Conservation (phyloP, 768 basidiomycete species). For the Rhodotorula sphaerocarpa region DNA sequence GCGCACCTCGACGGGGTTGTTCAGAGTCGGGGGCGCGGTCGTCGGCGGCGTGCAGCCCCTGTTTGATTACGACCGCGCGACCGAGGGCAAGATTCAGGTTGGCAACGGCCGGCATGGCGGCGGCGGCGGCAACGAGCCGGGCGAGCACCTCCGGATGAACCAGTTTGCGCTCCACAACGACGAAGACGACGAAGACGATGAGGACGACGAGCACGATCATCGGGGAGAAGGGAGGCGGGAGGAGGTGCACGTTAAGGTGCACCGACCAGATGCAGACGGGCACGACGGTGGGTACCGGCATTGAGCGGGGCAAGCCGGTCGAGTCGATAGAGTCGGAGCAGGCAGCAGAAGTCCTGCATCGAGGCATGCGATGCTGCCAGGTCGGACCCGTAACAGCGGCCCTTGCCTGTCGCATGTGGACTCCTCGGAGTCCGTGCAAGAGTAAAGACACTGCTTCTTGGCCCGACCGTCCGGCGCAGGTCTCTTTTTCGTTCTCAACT, state of each 20-base stretch:
- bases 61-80: conserved; percentile 18
- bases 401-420: too few species aligned
- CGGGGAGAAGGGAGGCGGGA: background rate
- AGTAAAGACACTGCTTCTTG: too few species aligned
- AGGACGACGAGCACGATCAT: conserved; percentile 7
- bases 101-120: background rate
- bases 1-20: conserved; percentile 4
- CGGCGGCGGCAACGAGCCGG: background rate
- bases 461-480: too few species aligned
- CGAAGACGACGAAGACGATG: conserved; percentile 9
- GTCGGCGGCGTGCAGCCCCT: conserved; percentile 17
- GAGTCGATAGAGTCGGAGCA: too few species aligned
- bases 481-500: too few species aligned
- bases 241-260: background rate
- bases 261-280: too few species aligned
- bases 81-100: background rate
- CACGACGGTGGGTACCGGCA: too few species aligned
- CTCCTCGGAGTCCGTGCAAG: too few species aligned
- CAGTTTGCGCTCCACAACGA: conserved; percentile 18
- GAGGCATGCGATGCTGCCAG: too few species aligned
- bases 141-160: conserved; percentile 22
- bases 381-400: too few species aligned
- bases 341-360: too few species aligned
- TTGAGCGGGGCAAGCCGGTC: too few species aligned
- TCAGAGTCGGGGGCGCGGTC: conserved; percentile 14